These are phyloP conservation scores for Dunaliella sp. DNA, from an alignment of 139 green algal genomes.

Conservation along the genomic window DNA sequence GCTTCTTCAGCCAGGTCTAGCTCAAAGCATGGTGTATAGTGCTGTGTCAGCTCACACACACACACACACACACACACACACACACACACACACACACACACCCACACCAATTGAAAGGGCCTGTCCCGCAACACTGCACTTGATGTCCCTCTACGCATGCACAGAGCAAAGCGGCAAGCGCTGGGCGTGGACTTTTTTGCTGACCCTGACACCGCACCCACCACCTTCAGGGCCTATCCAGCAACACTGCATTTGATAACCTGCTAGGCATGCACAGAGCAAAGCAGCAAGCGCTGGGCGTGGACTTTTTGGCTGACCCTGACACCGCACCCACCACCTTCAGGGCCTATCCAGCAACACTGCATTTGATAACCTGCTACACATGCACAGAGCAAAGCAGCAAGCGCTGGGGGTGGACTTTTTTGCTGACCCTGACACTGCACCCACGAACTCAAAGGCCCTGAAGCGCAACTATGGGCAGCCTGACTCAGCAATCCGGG, in stretches of 20 bases:
- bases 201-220: constrained; percentile 53
- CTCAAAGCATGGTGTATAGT: too few relatives aligned
- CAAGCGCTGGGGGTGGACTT: constrained; percentile 39
- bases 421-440: constrained; percentile 44
- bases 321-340: constrained; percentile 62
- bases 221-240: constrained; percentile 57
- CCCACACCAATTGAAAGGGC: too few relatives aligned
- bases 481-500: constrained; percentile 26
- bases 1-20: too few relatives aligned
- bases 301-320: constrained; percentile 40
- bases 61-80: neutral
- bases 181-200: constrained; percentile 40
- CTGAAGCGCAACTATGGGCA: constrained; percentile 76
- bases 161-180: constrained; percentile 40
- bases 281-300: constrained; percentile 34
- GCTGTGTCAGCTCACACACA: neutral
- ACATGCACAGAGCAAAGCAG: constrained; percentile 36
- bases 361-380: too few relatives aligned
- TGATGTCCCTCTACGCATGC: too few relatives aligned
- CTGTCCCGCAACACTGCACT: too few relatives aligned
- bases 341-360: too few relatives aligned
- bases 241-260: too few relatives aligned
- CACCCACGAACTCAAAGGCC: constrained; percentile 57
- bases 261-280: constrained; percentile 16
- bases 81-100: neutral